Conservation (phyloP, 495 filamentous ascomycete genomes). For the Chaetomium cochliodes region DNA sequence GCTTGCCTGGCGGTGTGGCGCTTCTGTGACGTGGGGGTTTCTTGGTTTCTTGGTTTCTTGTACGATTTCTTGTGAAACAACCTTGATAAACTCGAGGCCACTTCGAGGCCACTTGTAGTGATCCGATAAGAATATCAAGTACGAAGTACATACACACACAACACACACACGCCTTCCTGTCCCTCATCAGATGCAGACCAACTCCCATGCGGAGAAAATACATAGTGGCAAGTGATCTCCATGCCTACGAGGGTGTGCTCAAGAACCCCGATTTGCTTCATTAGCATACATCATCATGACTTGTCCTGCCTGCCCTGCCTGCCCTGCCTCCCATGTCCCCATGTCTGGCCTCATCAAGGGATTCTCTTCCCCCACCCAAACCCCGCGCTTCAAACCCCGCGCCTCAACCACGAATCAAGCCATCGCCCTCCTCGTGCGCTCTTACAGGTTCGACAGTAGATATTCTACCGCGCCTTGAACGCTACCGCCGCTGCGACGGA, state of each 20-base stretch:
- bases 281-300: conserved; percentile 5
- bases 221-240: neutral
- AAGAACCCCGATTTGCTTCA: neutral
- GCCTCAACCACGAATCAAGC: neutral
- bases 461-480: conserved; percentile 94
- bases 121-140: too few species aligned
- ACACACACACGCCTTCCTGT: neutral
- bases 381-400: neutral
- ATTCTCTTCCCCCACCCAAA: neutral
- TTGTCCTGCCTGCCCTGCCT: neutral
- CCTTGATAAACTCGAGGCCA: neutral
- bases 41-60: neutral
- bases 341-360: neutral
- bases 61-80: neutral
- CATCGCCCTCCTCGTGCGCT: neutral
- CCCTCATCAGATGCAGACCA: neutral
- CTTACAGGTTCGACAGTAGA: conserved; percentile 46
- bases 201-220: neutral
- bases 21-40: conserved; percentile 8
- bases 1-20: neutral
- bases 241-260: neutral
- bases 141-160: neutral
- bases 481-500: conserved; percentile 86
- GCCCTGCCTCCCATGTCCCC: neutral
- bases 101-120: too few species aligned